Evolutionary conservation across 768 basidiomycete species (phyloP).

Genomic region (Agrocybe chaxingu): DNA sequence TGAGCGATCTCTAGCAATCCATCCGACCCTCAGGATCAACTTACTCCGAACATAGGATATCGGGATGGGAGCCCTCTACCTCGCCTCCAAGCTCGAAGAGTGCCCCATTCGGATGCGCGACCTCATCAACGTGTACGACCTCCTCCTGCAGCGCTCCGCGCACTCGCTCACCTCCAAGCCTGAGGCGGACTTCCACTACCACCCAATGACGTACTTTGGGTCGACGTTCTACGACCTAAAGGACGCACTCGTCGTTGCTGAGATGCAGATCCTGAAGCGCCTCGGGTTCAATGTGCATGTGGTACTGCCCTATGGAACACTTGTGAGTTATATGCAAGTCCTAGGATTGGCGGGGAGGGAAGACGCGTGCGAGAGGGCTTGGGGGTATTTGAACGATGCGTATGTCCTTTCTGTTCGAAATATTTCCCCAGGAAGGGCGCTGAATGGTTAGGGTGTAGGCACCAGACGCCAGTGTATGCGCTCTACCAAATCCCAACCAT

Average conservation of each 20-base stretch:
- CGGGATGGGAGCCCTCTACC: conserved; percentile 84
- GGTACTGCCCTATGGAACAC: conserved; percentile 87
- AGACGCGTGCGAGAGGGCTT: conserved; percentile 72
- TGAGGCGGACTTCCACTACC: conserved; percentile 56
- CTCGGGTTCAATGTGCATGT: conserved; percentile 95
- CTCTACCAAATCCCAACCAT: conserved; percentile 87
- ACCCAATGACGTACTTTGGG: conserved; percentile 88
- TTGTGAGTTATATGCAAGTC: conserved; percentile 91
- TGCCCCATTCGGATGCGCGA: conserved; percentile 90
- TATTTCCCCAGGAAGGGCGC: too few relatives aligned
- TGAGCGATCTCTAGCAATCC: conserved; percentile 33
- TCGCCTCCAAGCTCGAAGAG: conserved; percentile 91
- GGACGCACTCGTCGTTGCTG: conserved; percentile 88
- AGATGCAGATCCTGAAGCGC: conserved; percentile 97
- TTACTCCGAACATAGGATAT: conserved; percentile 54
- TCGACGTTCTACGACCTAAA: conserved; percentile 91
- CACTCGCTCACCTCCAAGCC: conserved; percentile 41
- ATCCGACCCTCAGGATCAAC: conserved; percentile 4
- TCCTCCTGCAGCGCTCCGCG: conserved; percentile 72
- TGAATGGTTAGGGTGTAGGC: conserved; percentile 37
- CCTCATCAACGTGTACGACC: conserved; percentile 91
- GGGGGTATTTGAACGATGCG: conserved; percentile 98
- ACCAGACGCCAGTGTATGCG: conserved; percentile 92
- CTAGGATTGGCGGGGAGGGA: conserved; percentile 77
- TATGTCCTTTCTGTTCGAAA: conserved; percentile 37